Evolutionary conservation across 2,329 filamentous ascomycete genomes (phyloP).

Genomic region (Cytospora schulzeri): DNA sequence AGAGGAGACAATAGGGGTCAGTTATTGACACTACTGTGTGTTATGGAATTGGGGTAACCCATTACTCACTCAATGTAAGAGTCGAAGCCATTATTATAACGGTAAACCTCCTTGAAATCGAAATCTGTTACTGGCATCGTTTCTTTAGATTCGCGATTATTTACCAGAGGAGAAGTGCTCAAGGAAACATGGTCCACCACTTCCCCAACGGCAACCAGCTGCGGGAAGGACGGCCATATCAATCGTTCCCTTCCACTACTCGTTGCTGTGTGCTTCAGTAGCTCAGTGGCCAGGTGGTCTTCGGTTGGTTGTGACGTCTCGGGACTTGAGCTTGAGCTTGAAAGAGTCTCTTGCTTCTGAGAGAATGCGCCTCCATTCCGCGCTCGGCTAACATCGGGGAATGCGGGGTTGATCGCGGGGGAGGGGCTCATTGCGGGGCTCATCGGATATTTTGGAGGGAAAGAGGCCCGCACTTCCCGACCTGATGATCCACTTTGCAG

Average conservation of each 20-base stretch:
- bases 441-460: conserved; percentile 3
- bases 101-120: conserved; percentile 60
- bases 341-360: neutral
- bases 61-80: conserved; percentile 71
- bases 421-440: conserved; percentile 18
- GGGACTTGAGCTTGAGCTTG: neutral
- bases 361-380: neutral
- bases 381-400: conserved; percentile 28
- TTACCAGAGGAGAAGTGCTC: neutral
- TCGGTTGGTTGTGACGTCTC: conserved; percentile 15
- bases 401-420: conserved; percentile 22
- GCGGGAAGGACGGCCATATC: conserved; percentile 17
- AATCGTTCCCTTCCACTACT: neutral
- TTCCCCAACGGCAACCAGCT: neutral
- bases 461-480: conserved; percentile 19
- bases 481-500: neutral
- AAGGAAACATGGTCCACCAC: neutral
- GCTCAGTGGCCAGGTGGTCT: neutral
- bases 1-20: neutral
- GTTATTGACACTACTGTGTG: neutral
- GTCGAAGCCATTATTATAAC: conserved; percentile 78
- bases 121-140: conserved; percentile 56
- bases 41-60: neutral
- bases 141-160: neutral
- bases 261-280: neutral